phyloP scores from a whole-genome alignment of 129 eudicot species.

The Flaveria robusta region DNA sequence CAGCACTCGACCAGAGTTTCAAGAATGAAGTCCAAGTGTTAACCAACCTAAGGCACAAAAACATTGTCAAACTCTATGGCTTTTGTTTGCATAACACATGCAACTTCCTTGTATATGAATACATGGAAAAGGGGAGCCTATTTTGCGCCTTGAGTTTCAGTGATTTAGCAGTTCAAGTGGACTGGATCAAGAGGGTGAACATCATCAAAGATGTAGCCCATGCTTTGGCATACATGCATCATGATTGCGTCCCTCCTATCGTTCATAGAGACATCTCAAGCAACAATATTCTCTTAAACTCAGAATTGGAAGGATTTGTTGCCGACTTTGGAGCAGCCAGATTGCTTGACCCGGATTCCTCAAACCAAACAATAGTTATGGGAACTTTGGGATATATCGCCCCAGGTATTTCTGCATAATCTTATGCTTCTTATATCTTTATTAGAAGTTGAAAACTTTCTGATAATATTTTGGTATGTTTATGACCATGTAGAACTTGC shows the following conservation, averaged over 20 bases:
- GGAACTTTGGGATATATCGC: slow-evolving; percentile 49
- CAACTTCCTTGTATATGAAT: slow-evolving; percentile 42
- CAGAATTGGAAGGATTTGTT: slow-evolving; percentile 33
- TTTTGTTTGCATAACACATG: slow-evolving; percentile 38
- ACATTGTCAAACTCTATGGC: slow-evolving; percentile 36
- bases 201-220: slow-evolving; percentile 39
- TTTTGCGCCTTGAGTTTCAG: slow-evolving; percentile 19
- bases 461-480: slow-evolving; percentile 1
- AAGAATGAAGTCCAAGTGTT: slow-evolving; percentile 35
- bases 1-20: slow-evolving; percentile 29
- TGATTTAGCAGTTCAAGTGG: slow-evolving; percentile 28
- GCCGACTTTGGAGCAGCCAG: slow-evolving; percentile 48
- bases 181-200: slow-evolving; percentile 42
- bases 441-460: not conserved
- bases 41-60: slow-evolving; percentile 36
- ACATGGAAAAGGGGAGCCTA: slow-evolving; percentile 48
- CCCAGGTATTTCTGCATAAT: slow-evolving; percentile 33
- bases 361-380: slow-evolving; percentile 26
- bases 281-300: slow-evolving; percentile 43
- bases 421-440: not conserved
- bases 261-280: slow-evolving; percentile 49
- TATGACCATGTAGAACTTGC: slow-evolving; percentile 31
- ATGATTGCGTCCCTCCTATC: slow-evolving; percentile 40
- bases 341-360: slow-evolving; percentile 35
- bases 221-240: slow-evolving; percentile 49